phyloP scores from a whole-genome alignment of 129 eudicot genomes.

The Gnaphalium uliginosum region DNA sequence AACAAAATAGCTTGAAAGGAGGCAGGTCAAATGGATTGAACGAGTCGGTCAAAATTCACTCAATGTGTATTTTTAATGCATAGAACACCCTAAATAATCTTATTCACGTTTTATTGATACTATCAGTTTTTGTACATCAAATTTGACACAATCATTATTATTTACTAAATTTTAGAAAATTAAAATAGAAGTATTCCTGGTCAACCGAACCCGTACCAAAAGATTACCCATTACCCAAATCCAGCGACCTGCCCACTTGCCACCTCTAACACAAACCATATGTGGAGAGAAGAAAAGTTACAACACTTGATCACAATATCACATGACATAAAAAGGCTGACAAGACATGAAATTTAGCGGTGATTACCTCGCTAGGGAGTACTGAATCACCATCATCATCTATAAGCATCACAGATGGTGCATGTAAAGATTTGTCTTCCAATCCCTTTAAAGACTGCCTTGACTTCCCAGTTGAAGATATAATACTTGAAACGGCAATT shows the following conservation, averaged over 20 bases:
- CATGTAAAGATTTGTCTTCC: slow-evolving; percentile 33
- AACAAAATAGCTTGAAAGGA: slow-evolving; percentile 27
- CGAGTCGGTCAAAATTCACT: not conserved
- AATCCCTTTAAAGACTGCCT: slow-evolving; percentile 40
- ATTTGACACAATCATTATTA: not conserved
- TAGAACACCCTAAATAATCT: not conserved
- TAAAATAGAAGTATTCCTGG: too few species aligned
- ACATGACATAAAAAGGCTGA: not conserved
- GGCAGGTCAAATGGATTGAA: not conserved
- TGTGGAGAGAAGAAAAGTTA: not conserved
- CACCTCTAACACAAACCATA: not conserved
- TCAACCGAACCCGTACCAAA: too few species aligned
- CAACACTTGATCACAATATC: not conserved
- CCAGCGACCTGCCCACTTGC: not conserved
- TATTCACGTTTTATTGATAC: not conserved
- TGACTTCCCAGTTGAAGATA: slow-evolving; percentile 28
- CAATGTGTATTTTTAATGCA: not conserved
- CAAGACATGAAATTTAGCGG: not conserved
- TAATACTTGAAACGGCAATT: slow-evolving; percentile 32
- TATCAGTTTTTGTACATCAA: not conserved
- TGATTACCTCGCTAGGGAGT: slow-evolving; percentile 72
- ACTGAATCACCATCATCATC: slow-evolving; percentile 63
- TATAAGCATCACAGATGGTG: slow-evolving; percentile 37
- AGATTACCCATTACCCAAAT: not conserved
- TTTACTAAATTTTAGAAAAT: not conserved